Conservation (phyloP, 2,329 filamentous ascomycete species). For the Davidsoniella eucalypti region DNA sequence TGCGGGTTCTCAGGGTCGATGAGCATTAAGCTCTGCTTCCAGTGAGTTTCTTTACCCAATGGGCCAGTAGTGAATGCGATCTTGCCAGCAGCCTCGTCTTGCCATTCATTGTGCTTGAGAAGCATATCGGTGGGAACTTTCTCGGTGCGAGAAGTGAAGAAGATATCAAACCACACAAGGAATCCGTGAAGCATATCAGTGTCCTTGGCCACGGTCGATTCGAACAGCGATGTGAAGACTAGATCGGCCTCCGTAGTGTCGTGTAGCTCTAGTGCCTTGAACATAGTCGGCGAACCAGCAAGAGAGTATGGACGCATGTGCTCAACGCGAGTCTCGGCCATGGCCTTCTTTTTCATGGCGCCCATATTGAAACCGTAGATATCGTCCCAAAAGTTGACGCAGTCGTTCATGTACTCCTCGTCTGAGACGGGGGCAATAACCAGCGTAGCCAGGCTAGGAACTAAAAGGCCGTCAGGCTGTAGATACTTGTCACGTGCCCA, state of each 20-base stretch:
- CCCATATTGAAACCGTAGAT: constrained; percentile 94
- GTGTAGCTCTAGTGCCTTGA: constrained; percentile 64
- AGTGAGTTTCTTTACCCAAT: constrained; percentile 62
- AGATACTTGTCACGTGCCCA: constrained; percentile 80
- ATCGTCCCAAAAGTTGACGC: constrained; percentile 73
- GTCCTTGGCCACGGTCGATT: constrained; percentile 22
- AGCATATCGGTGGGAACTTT: constrained; percentile 32
- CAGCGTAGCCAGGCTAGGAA: constrained; percentile 71
- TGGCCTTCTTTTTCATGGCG: constrained; percentile 69
- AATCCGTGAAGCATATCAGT: constrained; percentile 57
- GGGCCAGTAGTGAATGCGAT: constrained; percentile 85
- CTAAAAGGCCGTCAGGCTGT: constrained; percentile 61
- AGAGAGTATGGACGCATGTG: constrained; percentile 46
- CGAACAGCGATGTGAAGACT: constrained; percentile 54
- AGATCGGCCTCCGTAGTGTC: constrained; percentile 55
- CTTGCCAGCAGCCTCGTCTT: constrained; percentile 37
- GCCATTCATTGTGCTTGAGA: constrained; percentile 44
- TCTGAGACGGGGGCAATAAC: constrained; percentile 70
- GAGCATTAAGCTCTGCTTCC: constrained; percentile 69
- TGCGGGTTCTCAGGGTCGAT: constrained; percentile 40
- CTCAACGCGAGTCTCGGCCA: constrained; percentile 67
- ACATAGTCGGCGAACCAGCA: constrained; percentile 44
- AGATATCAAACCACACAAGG: constrained; percentile 85
- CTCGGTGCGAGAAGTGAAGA: constrained; percentile 51
- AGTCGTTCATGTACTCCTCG: constrained; percentile 58